These are phyloP conservation scores for Annulohypoxylon bovei DNA, from an alignment of 495 filamentous ascomycete genomes.

Conservation along the genomic window DNA sequence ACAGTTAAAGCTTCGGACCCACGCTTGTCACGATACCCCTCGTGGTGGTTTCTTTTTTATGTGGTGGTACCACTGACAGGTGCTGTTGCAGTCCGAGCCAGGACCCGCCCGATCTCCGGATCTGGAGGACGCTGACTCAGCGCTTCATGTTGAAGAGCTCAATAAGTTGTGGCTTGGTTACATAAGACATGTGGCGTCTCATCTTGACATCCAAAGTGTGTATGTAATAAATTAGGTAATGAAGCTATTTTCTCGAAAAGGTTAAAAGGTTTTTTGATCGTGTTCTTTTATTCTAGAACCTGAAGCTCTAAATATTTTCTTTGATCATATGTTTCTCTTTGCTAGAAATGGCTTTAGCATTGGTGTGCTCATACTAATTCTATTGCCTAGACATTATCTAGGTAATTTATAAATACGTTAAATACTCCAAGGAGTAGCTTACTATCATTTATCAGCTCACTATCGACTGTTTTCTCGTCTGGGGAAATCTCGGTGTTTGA, in stretches of 20 bases:
- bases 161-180: constrained; percentile 10
- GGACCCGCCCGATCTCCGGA: constrained; percentile 33
- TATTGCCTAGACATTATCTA: not conserved
- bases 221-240: not conserved
- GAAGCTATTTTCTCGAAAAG: not conserved
- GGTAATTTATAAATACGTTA: not conserved
- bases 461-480: not conserved
- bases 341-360: not conserved
- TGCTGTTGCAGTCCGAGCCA: constrained; percentile 14
- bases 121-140: constrained; percentile 23
- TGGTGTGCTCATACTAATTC: not conserved
- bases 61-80: constrained; percentile 26
- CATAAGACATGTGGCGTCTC: constrained; percentile 13
- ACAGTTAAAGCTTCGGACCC: constrained; percentile 24
- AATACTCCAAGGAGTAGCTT: not conserved
- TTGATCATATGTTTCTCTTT: not conserved
- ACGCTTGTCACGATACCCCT: constrained; percentile 33
- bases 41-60: constrained; percentile 14
- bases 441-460: not conserved
- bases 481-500: constrained; percentile 11
- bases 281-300: not conserved
- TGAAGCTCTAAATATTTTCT: not conserved
- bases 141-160: not conserved
- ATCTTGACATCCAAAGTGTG: not conserved
- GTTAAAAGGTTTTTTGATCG: not conserved